A percentile compares a stretch with the other conserved stretches of the same genome.
phyloP scores from a whole-genome alignment of 2,329 filamentous ascomycete species.

The Claviceps digitariae region DNA sequence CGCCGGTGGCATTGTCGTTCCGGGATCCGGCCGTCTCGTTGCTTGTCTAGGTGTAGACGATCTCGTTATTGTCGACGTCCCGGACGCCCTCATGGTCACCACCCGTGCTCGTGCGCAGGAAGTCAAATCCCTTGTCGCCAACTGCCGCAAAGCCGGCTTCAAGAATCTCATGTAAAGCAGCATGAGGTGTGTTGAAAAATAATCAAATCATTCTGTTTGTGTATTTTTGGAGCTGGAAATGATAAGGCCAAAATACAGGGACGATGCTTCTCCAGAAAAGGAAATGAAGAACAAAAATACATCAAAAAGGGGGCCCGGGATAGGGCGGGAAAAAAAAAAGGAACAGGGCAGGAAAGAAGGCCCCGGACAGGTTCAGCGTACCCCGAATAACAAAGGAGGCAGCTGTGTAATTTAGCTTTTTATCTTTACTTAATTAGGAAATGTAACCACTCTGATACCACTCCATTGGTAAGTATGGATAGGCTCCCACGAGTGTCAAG shows the following conservation, averaged over 20 bases:
- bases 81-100: slow-evolving; percentile 15
- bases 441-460: neutral
- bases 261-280: neutral
- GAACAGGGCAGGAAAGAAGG: neutral
- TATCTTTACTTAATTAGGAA: neutral
- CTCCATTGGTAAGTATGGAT: too few relatives aligned
- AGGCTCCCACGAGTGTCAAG: too few relatives aligned
- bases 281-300: neutral
- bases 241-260: neutral
- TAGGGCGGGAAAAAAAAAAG: neutral
- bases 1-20: slow-evolving; percentile 14
- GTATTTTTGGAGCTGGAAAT: neutral
- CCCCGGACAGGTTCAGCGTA: neutral
- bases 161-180: slow-evolving; percentile 10
- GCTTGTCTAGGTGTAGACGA: slow-evolving; percentile 15
- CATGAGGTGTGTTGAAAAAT: neutral
- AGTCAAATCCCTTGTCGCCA: slow-evolving; percentile 15
- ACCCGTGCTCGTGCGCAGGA: slow-evolving; percentile 15
- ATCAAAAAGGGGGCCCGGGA: neutral
- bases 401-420: slow-evolving; percentile 1
- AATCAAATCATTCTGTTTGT: neutral
- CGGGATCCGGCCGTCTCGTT: slow-evolving; percentile 13
- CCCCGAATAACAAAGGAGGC: neutral
- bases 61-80: slow-evolving; percentile 14
- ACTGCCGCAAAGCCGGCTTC: slow-evolving; percentile 13